Percentiles rank a stretch among this genome's conserved stretches.
phyloP scores from a whole-genome alignment of 1,139 yeast genomes.

The Geotrichum aggregatum region DNA sequence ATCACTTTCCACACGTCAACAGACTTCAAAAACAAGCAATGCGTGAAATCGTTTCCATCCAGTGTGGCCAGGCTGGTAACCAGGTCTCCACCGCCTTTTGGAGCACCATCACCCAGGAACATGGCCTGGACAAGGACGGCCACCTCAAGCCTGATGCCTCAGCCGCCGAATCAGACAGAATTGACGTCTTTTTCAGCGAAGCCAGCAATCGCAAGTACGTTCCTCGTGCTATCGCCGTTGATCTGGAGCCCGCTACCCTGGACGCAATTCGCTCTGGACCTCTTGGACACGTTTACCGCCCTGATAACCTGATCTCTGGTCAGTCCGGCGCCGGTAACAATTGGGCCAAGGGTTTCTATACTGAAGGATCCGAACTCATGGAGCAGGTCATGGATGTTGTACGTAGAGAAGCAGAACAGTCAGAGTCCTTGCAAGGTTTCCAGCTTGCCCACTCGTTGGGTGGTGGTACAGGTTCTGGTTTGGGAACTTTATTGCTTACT shows the following conservation, averaged over 20 bases:
- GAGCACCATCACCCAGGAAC: conserved; percentile 66
- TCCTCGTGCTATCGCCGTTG: conserved; percentile 47
- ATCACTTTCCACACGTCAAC: background rate
- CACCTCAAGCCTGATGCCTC: conserved; percentile 26
- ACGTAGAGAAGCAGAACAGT: conserved; percentile 46
- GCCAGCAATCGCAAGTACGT: conserved; percentile 44
- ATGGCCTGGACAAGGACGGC: conserved; percentile 58
- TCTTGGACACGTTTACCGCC: conserved; percentile 44
- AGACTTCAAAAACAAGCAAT: conserved; percentile 28
- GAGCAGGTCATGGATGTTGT: conserved; percentile 46
- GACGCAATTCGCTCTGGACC: conserved; percentile 45
- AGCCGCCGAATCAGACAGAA: conserved; percentile 29
- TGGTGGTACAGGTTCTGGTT: conserved; percentile 48
- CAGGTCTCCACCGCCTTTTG: conserved; percentile 68
- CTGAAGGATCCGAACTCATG: conserved; percentile 47
- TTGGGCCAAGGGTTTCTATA: conserved; percentile 49
- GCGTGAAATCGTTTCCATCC: conserved; percentile 46
- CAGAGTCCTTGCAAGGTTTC: conserved; percentile 47
- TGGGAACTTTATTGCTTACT: conserved; percentile 44
- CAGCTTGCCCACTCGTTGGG: conserved; percentile 48
- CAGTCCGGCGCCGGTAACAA: conserved; percentile 48
- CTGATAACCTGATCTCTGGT: conserved; percentile 46
- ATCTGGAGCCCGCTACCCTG: conserved; percentile 46
- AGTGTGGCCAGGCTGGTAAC: conserved; percentile 48
- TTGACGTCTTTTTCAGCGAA: conserved; percentile 36